Percentiles rank a stretch among this genome's conserved stretches.
Evolutionary conservation across 2,329 filamentous ascomycete species (phyloP).

Genomic region (Colletotrichum siamense): DNA sequence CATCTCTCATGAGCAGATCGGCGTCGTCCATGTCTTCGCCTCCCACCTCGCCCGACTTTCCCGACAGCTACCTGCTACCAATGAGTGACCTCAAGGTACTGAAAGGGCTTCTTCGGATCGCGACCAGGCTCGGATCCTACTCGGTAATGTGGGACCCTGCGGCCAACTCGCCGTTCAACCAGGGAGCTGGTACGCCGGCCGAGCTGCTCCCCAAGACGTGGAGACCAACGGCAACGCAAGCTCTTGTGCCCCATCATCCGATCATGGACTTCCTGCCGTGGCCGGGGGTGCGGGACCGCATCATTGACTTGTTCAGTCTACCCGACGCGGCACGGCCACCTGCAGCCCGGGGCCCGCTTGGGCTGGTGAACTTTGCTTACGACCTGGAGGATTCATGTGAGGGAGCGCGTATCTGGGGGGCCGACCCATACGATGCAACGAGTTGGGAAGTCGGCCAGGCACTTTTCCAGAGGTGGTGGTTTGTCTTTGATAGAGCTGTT

Average conservation of each 20-base stretch:
- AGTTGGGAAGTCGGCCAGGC: conserved; percentile 64
- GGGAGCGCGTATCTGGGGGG: conserved; percentile 54
- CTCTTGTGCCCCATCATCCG: conserved; percentile 59
- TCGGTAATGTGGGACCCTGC: conserved; percentile 50
- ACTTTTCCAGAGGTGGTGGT: conserved; percentile 67
- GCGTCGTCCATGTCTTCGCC: conserved; percentile 18
- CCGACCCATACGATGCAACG: conserved; percentile 51
- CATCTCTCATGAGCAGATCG: not conserved
- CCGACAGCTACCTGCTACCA: conserved; percentile 55
- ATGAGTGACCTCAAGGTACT: conserved; percentile 55
- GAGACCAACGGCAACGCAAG: conserved; percentile 56
- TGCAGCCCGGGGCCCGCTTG: conserved; percentile 49
- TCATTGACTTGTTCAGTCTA: conserved; percentile 57
- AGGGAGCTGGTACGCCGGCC: conserved; percentile 31
- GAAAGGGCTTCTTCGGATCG: conserved; percentile 51
- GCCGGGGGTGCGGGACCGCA: conserved; percentile 57
- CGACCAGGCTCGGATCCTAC: conserved; percentile 47
- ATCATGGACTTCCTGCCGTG: conserved; percentile 63
- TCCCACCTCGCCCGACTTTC: conserved; percentile 28
- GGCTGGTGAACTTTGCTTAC: conserved; percentile 57
- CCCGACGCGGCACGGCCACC: conserved; percentile 53
- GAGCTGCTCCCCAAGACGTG: conserved; percentile 50
- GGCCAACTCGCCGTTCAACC: conserved; percentile 52
- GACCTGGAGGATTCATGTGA: conserved; percentile 62
- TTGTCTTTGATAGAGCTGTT: conserved; percentile 58